Base-by-base conservation (phyloP, 352 stramenopile genomes). In the Phytophthora citrophthora region DNA sequence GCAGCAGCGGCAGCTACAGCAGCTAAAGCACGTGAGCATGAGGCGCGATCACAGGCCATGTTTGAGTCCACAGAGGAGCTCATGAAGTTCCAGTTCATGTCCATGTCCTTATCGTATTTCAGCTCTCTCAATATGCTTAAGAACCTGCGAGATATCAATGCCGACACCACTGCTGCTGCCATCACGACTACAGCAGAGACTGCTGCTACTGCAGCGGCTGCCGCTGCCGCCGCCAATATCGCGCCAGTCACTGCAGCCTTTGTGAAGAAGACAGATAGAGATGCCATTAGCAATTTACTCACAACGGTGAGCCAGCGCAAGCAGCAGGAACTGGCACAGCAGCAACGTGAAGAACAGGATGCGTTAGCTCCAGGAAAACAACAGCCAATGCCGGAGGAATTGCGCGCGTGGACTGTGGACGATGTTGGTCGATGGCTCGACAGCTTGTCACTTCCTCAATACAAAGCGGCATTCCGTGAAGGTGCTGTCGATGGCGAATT, bases 71-170 rank as follows among this genome's bases (percentile, higher is more conserved):
- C 94, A 0, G 94, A 98, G 54, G 93, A 98, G 71, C 79, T 98
- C 43, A 97, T 98, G 88, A 98, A 98, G 78, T 98, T 98, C 67
- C 93, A 98, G 77, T 98, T 98, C 77, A 98, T 98, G 94, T 96
- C 86, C 18, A 97, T 97, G 94, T 97, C 88, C 8, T 82, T 97
- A 8, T 97, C 80, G 50, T 98, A 98, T 73, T 98, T 98, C 65
- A 97, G 89, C 65, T 97, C 89, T 29, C 75, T 98, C 43, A 98
- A 96, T 56, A 98, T 98, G 94, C 86, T 98, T 67, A 95, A 97
- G 79, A 93, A 89, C 49, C 58, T 98, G 52, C 84, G 93, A 13
- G 91, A 98, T 49, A 98, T 98, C 67, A 98, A 98, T 63, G 81
- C 91, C 16, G 93, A 98, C 64, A 98, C 91, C 41, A 98, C 93